Conservation (phyloP, 352 stramenopile genomes). For the Globisporangium splendens region DNA sequence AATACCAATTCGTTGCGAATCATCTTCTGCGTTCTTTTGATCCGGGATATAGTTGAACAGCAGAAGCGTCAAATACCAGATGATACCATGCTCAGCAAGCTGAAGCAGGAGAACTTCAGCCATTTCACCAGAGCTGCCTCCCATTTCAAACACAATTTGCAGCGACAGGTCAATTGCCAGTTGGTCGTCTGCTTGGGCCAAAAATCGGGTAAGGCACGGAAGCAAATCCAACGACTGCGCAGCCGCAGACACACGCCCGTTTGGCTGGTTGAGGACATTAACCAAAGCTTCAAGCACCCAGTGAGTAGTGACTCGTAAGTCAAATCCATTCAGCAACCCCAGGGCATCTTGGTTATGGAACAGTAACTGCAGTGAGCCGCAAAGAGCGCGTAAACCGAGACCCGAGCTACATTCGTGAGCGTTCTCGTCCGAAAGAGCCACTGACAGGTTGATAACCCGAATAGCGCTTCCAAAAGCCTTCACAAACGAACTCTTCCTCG, state of each 20-base stretch:
- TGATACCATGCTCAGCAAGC: slow-evolving; percentile 72
- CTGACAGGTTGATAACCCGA: slow-evolving; percentile 72
- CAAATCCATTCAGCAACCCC: slow-evolving; percentile 44
- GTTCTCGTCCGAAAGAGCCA: slow-evolving; percentile 73
- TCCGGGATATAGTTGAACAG: slow-evolving; percentile 59
- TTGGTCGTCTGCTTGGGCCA: slow-evolving; percentile 63
- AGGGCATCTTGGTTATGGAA: slow-evolving; percentile 73
- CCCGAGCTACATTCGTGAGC: slow-evolving; percentile 68
- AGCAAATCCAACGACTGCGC: slow-evolving; percentile 80
- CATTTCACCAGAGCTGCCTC: slow-evolving; percentile 72
- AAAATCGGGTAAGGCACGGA: slow-evolving; percentile 71
- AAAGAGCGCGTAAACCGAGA: slow-evolving; percentile 69
- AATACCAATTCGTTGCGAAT: slow-evolving; percentile 69
- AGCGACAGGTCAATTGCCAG: slow-evolving; percentile 74
- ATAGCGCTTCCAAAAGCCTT: slow-evolving; percentile 72
- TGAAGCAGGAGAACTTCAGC: slow-evolving; percentile 77
- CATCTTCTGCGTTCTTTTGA: slow-evolving; percentile 21
- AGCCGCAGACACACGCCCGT: slow-evolving; percentile 72
- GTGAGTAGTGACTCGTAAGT: slow-evolving; percentile 69
- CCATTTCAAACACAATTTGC: slow-evolving; percentile 83
- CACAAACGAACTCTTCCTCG: slow-evolving; percentile 62
- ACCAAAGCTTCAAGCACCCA: slow-evolving; percentile 80
- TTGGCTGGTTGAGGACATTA: slow-evolving; percentile 78
- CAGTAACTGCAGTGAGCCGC: slow-evolving; percentile 66
- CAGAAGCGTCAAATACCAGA: slow-evolving; percentile 84